Percentiles rank a stretch among this genome's conserved stretches.
phyloP scores from a whole-genome alignment of 768 basidiomycete species.

The Hygrophoropsis aurantiaca region DNA sequence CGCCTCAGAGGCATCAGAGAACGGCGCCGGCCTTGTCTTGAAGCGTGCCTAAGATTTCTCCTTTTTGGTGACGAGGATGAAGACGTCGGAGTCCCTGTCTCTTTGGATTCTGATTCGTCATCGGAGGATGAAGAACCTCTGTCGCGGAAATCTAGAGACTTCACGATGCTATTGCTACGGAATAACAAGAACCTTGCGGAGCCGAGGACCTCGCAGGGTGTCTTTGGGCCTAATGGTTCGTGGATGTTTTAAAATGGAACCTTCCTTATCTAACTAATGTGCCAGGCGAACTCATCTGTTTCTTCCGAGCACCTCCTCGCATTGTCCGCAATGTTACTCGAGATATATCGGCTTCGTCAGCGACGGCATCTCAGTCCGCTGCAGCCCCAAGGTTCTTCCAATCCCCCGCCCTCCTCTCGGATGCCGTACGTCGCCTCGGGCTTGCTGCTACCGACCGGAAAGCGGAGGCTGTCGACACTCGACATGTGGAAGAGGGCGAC shows the following conservation, averaged over 20 bases:
- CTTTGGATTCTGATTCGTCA: conserved; percentile 60
- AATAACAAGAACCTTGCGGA: conserved; percentile 80
- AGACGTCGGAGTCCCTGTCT: conserved; percentile 35
- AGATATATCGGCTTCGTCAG: conserved; percentile 52
- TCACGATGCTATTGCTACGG: conserved; percentile 54
- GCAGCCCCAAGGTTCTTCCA: conserved; percentile 42
- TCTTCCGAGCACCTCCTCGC: conserved; percentile 76
- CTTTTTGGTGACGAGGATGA: conserved; percentile 67
- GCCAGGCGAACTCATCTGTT: conserved; percentile 82
- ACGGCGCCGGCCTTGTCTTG: conserved; percentile 77
- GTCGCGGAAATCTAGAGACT: conserved; percentile 44
- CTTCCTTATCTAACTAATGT: conserved; percentile 4
- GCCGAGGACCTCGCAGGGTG: conserved; percentile 82
- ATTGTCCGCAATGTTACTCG: conserved; percentile 57
- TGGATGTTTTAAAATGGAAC: background rate
- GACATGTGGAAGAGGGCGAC: conserved; percentile 48
- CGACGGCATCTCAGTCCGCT: conserved; percentile 21
- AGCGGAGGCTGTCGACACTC: conserved; percentile 32
- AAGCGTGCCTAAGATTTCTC: conserved; percentile 79
- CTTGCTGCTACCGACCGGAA: conserved; percentile 60
- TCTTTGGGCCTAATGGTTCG: conserved; percentile 86
- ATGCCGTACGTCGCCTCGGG: conserved; percentile 67
- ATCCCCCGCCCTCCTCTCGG: conserved; percentile 68
- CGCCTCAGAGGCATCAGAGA: conserved; percentile 73
- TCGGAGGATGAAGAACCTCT: conserved; percentile 57